Percentiles rank a stretch among this genome's conserved stretches.
Conservation (phyloP, 495 filamentous ascomycete species). For the Penicillium waksmanii region DNA sequence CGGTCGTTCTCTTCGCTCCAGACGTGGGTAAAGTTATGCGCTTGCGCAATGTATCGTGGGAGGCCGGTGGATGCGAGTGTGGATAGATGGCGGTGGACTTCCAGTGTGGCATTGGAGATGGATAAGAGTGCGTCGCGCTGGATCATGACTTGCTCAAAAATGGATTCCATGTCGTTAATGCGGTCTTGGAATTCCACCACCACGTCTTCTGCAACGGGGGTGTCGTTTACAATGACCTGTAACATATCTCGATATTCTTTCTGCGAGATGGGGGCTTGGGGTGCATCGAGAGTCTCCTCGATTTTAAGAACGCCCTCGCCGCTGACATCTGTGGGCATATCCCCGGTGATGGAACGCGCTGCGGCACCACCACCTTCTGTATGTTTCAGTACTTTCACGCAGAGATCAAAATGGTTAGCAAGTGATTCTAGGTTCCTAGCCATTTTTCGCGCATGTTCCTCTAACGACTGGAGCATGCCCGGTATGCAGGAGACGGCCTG, state of each 20-base stretch:
- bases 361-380: constrained; percentile 88
- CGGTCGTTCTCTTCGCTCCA: constrained; percentile 76
- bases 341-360: constrained; percentile 59
- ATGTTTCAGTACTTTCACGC: constrained; percentile 86
- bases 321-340: constrained; percentile 61
- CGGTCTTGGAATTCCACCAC: constrained; percentile 79
- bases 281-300: constrained; percentile 54
- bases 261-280: constrained; percentile 70
- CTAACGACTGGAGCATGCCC: constrained; percentile 69
- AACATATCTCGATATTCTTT: constrained; percentile 84
- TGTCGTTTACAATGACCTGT: constrained; percentile 78
- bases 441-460: constrained; percentile 82
- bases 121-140: constrained; percentile 55
- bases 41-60: constrained; percentile 68
- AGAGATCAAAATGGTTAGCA: constrained; percentile 92
- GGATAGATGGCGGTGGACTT: constrained; percentile 68
- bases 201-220: constrained; percentile 86
- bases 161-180: constrained; percentile 73
- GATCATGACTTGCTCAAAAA: constrained; percentile 56
- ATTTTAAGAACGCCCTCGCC: constrained; percentile 54
- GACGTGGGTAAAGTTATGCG: constrained; percentile 68
- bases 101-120: constrained; percentile 54
- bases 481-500: constrained; percentile 58
- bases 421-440: constrained; percentile 79
- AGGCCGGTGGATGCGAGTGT: constrained; percentile 64